These are phyloP conservation scores for Cryptomeria japonica DNA, from an alignment of 75 land plant species.

Conservation along the genomic window DNA sequence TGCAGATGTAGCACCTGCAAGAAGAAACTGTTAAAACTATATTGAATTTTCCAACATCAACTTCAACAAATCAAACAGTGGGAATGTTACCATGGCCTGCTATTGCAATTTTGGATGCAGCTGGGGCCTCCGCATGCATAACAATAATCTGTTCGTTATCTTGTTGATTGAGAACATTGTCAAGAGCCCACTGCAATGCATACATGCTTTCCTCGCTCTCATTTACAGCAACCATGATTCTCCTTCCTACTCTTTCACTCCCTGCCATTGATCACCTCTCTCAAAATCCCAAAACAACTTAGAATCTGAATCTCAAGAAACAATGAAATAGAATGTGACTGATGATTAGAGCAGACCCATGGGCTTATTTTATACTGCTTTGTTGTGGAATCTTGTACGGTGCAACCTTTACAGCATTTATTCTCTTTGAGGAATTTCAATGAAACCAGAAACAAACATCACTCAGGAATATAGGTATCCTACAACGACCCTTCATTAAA, in stretches of 20 bases:
- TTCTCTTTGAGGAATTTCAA: too few relatives aligned
- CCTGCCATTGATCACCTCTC: neutral
- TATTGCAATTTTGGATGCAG: neutral
- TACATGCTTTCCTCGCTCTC: constrained; percentile 32
- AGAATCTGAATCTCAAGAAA: neutral
- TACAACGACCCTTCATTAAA: too few relatives aligned
- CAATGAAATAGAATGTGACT: neutral
- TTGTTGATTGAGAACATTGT: constrained; percentile 4
- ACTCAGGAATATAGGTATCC: too few relatives aligned
- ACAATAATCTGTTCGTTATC: neutral
- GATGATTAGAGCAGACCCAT: neutral
- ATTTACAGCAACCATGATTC: constrained; percentile 37
- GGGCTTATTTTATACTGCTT: neutral
- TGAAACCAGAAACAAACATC: too few relatives aligned
- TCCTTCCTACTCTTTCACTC: constrained; percentile 10
- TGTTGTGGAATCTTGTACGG: neutral
- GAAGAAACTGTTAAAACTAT: neutral
- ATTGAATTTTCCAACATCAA: neutral
- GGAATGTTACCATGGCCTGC: neutral
- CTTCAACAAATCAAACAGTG: neutral
- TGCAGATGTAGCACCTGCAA: neutral
- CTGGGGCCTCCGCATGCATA: neutral
- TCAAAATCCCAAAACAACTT: neutral
- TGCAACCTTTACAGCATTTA: too few relatives aligned
- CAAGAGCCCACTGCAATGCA: constrained; percentile 36